phyloP scores from a whole-genome alignment of 192 early-diverging fungal genomes.

The Backusella tuberculispora region DNA sequence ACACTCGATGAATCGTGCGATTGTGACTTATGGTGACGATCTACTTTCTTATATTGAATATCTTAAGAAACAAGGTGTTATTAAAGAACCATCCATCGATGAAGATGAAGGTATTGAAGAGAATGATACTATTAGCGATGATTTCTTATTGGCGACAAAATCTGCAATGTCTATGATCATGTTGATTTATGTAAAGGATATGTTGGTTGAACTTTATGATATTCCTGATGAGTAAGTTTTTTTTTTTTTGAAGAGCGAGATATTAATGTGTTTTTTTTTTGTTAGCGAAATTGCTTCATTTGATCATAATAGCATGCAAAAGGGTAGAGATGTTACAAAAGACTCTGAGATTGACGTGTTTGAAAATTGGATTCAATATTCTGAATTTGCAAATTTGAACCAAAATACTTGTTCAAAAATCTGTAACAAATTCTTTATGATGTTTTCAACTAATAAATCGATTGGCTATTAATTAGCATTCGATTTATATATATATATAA shows the following conservation, averaged over 20 bases:
- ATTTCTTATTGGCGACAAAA: constrained; percentile 13
- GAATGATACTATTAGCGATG: neutral
- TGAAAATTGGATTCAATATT: constrained; percentile 15
- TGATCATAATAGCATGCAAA: neutral
- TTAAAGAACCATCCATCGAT: constrained; percentile 6
- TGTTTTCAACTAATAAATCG: neutral
- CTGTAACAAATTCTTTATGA: neutral
- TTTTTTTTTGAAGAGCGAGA: too few species aligned
- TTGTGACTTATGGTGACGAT: constrained; percentile 73
- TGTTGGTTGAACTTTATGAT: constrained; percentile 22
- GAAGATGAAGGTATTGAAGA: neutral
- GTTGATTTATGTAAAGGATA: neutral
- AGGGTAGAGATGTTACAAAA: constrained; percentile 6
- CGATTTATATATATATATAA: too few species aligned
- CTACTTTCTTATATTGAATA: constrained; percentile 52
- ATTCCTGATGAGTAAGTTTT: constrained; percentile 24
- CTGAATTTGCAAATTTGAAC: neutral
- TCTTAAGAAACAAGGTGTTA: constrained; percentile 28
- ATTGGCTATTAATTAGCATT: neutral
- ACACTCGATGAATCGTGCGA: constrained; percentile 71
- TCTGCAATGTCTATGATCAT: constrained; percentile 13
- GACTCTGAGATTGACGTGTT: neutral
- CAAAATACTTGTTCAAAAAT: constrained; percentile 5
- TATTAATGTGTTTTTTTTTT: neutral
- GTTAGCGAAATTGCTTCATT: constrained; percentile 11